Evolutionary conservation across 495 filamentous ascomycete genomes (phyloP).

Genomic region (Penicillium samsonianum): DNA sequence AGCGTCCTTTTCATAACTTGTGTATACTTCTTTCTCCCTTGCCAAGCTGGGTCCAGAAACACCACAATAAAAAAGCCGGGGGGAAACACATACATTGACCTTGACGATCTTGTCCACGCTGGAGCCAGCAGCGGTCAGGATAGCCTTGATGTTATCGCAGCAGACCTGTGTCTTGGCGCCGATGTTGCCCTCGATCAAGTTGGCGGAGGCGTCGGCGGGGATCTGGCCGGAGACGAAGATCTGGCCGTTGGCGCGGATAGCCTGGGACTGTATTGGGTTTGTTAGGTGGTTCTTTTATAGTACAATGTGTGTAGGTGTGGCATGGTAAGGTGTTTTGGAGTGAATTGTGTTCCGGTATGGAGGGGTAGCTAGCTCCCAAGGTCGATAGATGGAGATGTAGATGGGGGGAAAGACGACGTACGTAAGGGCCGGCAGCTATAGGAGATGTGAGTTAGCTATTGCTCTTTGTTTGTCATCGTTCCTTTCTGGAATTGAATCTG

Average conservation of each 20-base stretch:
- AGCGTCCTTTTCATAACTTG: not conserved
- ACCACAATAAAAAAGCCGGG: conserved; percentile 24
- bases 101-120: conserved; percentile 75
- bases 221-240: conserved; percentile 96
- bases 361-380: conserved; percentile 7
- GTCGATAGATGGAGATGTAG: conserved; percentile 5
- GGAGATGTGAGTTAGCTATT: conserved; percentile 37
- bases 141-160: conserved; percentile 75
- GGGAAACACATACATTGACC: conserved; percentile 51
- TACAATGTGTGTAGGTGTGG: not conserved
- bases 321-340: not conserved
- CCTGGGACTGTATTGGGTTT: conserved; percentile 67
- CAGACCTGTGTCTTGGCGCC: conserved; percentile 72
- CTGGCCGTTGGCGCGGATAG: conserved; percentile 75
- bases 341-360: conserved; percentile 4
- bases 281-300: conserved; percentile 11
- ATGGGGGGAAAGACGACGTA: conserved; percentile 35
- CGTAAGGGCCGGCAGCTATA: conserved; percentile 59
- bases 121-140: conserved; percentile 77
- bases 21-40: not conserved
- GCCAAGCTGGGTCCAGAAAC: not conserved
- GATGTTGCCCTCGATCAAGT: conserved; percentile 74
- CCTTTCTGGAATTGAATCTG: not conserved
- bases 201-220: conserved; percentile 73
- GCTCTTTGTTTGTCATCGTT: not conserved